phyloP scores from a whole-genome alignment of 2,329 filamentous ascomycete species.

The Monilinia polystroma region DNA sequence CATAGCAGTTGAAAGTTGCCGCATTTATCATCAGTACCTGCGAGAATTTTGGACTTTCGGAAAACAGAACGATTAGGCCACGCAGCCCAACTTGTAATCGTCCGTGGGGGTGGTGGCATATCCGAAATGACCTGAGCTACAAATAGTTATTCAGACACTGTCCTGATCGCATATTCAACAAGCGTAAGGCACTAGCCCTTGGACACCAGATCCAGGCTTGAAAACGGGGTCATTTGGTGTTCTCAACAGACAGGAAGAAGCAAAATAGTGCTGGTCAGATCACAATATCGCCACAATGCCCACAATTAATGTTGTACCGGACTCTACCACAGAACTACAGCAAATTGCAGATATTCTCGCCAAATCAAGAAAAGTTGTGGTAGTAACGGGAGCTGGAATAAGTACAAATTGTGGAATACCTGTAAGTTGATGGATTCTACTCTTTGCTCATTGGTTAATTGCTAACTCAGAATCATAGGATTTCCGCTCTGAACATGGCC shows the following conservation, averaged over 20 bases:
- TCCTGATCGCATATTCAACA: constrained; percentile 13
- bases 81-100: background rate
- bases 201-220: background rate
- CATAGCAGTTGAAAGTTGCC: background rate
- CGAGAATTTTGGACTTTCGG: background rate
- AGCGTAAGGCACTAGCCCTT: background rate
- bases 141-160: background rate
- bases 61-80: background rate
- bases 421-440: constrained; percentile 46
- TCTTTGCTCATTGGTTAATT: constrained; percentile 24
- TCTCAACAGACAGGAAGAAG: background rate
- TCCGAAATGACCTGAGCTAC: constrained; percentile 14
- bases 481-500: constrained; percentile 69
- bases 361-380: constrained; percentile 66
- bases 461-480: constrained; percentile 49
- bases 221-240: background rate
- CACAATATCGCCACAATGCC: constrained; percentile 34
- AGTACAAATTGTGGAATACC: constrained; percentile 76
- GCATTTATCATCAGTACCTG: background rate
- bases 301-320: constrained; percentile 36
- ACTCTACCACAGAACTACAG: constrained; percentile 48
- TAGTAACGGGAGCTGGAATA: constrained; percentile 71
- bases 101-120: background rate
- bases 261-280: background rate
- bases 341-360: constrained; percentile 62